Evolutionary conservation across 768 basidiomycete genomes (phyloP).

Genomic region (Trichaptum fuscoviolaceum): DNA sequence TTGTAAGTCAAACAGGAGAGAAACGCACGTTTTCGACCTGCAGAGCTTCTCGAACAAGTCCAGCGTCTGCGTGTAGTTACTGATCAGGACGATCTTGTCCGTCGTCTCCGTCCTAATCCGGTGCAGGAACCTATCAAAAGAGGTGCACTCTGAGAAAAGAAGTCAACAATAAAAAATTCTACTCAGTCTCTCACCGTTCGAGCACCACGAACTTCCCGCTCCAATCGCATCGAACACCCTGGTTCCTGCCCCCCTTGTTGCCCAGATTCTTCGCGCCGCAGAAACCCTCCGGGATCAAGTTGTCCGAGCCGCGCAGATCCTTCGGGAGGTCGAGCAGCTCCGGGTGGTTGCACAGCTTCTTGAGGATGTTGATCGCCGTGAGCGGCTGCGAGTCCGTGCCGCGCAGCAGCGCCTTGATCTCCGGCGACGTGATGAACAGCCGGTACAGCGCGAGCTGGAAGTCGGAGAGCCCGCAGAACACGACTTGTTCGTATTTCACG

Average conservation of each 20-base stretch:
- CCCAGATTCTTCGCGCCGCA: constrained; percentile 42
- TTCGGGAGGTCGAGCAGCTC: constrained; percentile 81
- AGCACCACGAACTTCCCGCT: constrained; percentile 90
- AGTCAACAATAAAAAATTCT: neutral
- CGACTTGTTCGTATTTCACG: constrained; percentile 98
- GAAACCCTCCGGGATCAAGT: constrained; percentile 79
- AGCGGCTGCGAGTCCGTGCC: constrained; percentile 90
- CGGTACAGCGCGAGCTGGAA: constrained; percentile 84
- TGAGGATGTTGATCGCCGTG: constrained; percentile 90
- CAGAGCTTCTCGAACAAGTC: constrained; percentile 90
- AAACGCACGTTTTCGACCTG: constrained; percentile 69
- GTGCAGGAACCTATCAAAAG: constrained; percentile 64
- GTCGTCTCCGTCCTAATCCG: constrained; percentile 74
- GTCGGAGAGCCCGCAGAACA: constrained; percentile 82
- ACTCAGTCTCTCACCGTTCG: constrained; percentile 55
- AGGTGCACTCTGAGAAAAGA: too few species aligned
- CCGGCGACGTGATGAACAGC: constrained; percentile 87
- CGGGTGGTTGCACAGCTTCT: constrained; percentile 95
- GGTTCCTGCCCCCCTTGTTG: constrained; percentile 30
- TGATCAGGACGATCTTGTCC: constrained; percentile 96
- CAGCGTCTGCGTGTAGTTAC: constrained; percentile 94
- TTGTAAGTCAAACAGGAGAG: neutral
- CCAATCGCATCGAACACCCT: constrained; percentile 70
- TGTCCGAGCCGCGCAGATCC: constrained; percentile 78
- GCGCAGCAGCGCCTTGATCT: constrained; percentile 84